phyloP scores from a whole-genome alignment of 768 basidiomycete species.

The Calocybe gangraenosa region DNA sequence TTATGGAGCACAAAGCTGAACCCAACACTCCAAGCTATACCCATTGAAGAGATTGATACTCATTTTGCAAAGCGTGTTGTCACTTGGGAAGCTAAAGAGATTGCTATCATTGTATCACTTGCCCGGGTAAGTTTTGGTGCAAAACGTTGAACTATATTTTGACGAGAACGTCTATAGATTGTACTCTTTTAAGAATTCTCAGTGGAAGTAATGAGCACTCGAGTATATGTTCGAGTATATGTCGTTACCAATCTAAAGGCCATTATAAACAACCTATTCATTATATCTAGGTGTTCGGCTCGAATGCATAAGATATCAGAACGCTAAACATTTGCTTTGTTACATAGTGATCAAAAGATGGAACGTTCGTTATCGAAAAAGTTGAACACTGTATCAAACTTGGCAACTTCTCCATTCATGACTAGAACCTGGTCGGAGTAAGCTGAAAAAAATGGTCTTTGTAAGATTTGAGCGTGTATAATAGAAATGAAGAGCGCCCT shows the following conservation, averaged over 20 bases:
- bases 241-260: too few relatives aligned
- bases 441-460: slow-evolving; percentile 30
- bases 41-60: neutral
- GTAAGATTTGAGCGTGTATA: slow-evolving; percentile 1
- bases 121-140: neutral
- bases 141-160: too few relatives aligned
- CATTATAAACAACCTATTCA: too few relatives aligned
- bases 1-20: slow-evolving; percentile 3
- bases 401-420: slow-evolving; percentile 63
- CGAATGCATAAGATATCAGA: slow-evolving; percentile 51
- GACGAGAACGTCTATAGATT: too few relatives aligned
- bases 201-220: too few relatives aligned
- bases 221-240: too few relatives aligned
- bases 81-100: slow-evolving; percentile 5
- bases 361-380: slow-evolving; percentile 57
- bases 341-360: slow-evolving; percentile 65
- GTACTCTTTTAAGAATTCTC: too few relatives aligned
- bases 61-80: slow-evolving; percentile 8
- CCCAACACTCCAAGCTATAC: neutral
- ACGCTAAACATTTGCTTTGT: slow-evolving; percentile 54
- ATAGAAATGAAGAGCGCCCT: too few relatives aligned
- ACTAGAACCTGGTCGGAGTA: slow-evolving; percentile 69
- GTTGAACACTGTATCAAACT: too few relatives aligned
- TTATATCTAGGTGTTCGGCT: too few relatives aligned
- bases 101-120: slow-evolving; percentile 2